Base-by-base conservation (phyloP, 2,329 filamentous ascomycete species). In the Rachicladosporium sp. region DNA sequence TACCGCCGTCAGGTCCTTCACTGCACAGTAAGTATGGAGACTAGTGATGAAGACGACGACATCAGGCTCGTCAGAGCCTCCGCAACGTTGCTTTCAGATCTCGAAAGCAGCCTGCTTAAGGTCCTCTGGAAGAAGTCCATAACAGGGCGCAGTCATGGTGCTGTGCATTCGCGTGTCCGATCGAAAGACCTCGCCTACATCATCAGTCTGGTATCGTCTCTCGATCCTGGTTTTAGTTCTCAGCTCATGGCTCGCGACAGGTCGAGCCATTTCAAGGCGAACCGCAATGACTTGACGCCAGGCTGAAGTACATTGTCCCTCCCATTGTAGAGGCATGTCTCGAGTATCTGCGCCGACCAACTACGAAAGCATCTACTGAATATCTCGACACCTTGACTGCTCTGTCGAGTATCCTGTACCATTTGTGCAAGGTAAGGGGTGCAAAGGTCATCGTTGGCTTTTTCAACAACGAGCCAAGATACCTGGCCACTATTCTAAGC, bases 181-280 rank as follows among this genome's bases (percentile, higher is more conserved):
- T 50, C 52, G 35, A 49, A 49, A 30, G 64, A 69, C 33, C 53
- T 69, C 43, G 49, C 62, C 37, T 58, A 53, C 44, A 51, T 66
- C 27, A 56, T 63, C 31, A 51, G 50, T 29, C 46, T 58, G 45
- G 59, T 60, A 54, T 35, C 51, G 27, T 15, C n/a, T 9, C 7
- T 31, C 21, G 13, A 29, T 31, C n/a, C n/a, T 21, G 6, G 15
- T 9, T 10, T n/a, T 38, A 13, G 29, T 10, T 19, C 11, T 11
- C 7, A 36, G 42, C 47, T 53, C 41, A 55, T 47, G 43, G 37
- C 34, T 38, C 21, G 34, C 31, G n/a, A 27, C 41, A 66, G 61
- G 75, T 98, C 36, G 87, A 95, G 50, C 78, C 82, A 2, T 98
- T 96, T 51, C 89, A 96, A 68, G 88, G 95, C 67, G 80, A 93